A percentile compares a stretch with the other conserved stretches of the same genome.
phyloP scores from a whole-genome alignment of 192 early-diverging fungal species.

The Coemansia sp. region DNA sequence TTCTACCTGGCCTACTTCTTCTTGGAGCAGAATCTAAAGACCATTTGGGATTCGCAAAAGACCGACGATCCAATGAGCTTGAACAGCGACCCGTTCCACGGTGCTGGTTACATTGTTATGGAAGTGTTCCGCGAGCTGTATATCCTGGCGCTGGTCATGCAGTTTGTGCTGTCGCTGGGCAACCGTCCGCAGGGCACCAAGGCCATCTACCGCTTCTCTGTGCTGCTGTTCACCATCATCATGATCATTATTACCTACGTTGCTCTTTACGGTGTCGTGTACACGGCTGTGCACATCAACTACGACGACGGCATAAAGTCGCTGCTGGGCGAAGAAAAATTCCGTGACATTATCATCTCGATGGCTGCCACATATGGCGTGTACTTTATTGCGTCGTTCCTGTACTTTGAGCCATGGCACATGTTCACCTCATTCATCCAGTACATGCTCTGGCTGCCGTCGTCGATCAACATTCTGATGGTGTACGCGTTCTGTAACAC shows the following conservation, averaged over 20 bases:
- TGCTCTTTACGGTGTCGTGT: constrained; percentile 62
- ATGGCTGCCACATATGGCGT: constrained; percentile 78
- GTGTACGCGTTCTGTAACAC: constrained; percentile 94
- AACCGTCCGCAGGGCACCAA: constrained; percentile 94
- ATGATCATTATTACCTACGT: constrained; percentile 85
- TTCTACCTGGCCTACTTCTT: constrained; percentile 92
- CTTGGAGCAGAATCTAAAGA: constrained; percentile 59
- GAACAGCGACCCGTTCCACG: constrained; percentile 61
- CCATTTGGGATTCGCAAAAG: constrained; percentile 34
- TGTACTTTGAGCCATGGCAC: constrained; percentile 88
- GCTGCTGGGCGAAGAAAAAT: constrained; percentile 55
- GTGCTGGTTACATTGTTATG: constrained; percentile 63
- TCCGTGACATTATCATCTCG: constrained; percentile 81
- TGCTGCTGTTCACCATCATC: constrained; percentile 81
- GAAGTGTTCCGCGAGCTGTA: constrained; percentile 72
- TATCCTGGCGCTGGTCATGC: constrained; percentile 73
- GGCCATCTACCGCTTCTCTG: constrained; percentile 69
- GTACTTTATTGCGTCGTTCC: constrained; percentile 75
- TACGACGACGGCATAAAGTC: constrained; percentile 46
- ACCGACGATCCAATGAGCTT: constrained; percentile 39
- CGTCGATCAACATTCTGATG: constrained; percentile 89
- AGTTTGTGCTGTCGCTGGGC: constrained; percentile 88
- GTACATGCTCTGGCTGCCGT: constrained; percentile 84
- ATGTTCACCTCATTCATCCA: constrained; percentile 87
- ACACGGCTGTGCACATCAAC: constrained; percentile 50